Percentiles rank a stretch among this genome's conserved stretches.
Conservation (phyloP, 768 basidiomycete species). For the Postia placenta region DNA sequence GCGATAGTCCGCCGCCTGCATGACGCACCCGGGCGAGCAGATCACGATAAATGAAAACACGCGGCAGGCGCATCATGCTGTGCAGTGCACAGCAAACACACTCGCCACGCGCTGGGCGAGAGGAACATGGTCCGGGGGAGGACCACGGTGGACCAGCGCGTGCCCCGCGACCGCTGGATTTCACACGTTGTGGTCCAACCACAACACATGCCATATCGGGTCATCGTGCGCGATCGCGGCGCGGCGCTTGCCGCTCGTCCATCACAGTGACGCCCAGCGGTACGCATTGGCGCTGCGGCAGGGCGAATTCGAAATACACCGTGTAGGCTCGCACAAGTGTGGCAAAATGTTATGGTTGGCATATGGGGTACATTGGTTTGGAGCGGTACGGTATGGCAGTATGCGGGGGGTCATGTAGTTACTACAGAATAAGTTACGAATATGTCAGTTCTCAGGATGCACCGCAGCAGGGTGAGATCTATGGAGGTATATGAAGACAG, state of each 20-base stretch:
- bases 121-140: no score
- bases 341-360: no score
- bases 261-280: background rate
- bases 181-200: no score
- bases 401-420: background rate
- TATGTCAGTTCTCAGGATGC: background rate
- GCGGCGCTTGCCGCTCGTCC: background rate
- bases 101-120: no score
- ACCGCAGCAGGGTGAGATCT: background rate
- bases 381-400: background rate
- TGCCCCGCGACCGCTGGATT: no score
- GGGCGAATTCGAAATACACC: background rate
- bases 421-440: background rate
- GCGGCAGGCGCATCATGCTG: no score
- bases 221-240: background rate
- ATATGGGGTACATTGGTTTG: background rate
- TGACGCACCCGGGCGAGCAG: no score
- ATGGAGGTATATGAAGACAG: background rate
- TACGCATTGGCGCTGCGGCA: background rate
- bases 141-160: no score
- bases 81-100: no score
- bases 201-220: background rate
- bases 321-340: no score
- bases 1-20: no score
- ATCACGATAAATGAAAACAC: no score